phyloP scores from a whole-genome alignment of 148 eudicot genomes.

The Agrostemma githago region DNA sequence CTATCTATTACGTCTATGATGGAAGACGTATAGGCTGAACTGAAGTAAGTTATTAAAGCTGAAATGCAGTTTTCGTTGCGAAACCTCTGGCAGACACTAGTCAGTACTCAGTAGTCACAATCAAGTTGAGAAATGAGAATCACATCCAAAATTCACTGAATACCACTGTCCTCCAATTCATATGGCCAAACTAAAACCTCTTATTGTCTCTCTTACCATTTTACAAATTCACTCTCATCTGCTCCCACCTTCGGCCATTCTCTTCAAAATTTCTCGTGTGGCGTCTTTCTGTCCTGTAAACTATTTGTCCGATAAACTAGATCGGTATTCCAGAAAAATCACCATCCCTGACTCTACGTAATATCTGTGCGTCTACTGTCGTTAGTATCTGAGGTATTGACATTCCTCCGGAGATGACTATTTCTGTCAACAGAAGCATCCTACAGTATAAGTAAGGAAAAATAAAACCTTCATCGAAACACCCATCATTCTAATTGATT shows the following conservation, averaged over 20 bases:
- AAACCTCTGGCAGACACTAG: slow-evolving; percentile 4
- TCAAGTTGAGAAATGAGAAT: not conserved
- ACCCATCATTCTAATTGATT: not conserved
- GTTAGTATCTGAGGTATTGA: slow-evolving; percentile 63
- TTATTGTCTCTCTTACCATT: slow-evolving; percentile 8
- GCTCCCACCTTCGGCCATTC: not conserved
- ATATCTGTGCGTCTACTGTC: slow-evolving; percentile 36
- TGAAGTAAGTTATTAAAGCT: not conserved
- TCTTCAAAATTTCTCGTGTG: not conserved
- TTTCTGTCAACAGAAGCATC: slow-evolving; percentile 42
- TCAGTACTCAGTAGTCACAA: slow-evolving; percentile 8
- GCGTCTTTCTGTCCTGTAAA: not conserved
- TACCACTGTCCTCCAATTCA: not conserved
- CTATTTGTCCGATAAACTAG: slow-evolving; percentile 13
- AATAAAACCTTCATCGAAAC: too few species aligned
- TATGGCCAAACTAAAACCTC: slow-evolving; percentile 3
- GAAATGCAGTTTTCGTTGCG: not conserved
- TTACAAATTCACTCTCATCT: not conserved
- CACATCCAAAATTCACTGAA: not conserved
- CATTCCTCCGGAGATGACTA: slow-evolving; percentile 85
- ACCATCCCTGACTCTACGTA: slow-evolving; percentile 36
- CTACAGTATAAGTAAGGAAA: not conserved
- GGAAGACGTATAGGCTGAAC: not conserved
- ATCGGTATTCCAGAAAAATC: slow-evolving; percentile 41
- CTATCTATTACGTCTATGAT: not conserved